Conservation (phyloP, 352 stramenopile genomes). For the Stramenopiles sp. region DNA sequence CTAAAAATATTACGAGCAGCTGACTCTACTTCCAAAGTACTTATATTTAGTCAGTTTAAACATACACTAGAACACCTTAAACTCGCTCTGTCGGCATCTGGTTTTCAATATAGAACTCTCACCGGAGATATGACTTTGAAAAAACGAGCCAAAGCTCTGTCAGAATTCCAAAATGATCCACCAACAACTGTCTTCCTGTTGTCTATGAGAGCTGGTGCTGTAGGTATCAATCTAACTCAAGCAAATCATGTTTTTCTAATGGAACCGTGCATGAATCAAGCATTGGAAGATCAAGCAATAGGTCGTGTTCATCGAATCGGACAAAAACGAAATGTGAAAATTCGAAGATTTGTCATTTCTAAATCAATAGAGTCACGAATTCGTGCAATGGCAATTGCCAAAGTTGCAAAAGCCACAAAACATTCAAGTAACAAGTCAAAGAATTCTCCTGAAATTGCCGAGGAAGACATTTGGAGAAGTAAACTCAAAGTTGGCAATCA, state of each 20-base stretch:
- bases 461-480: no score
- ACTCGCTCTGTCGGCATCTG: no score
- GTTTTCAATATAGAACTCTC: no score
- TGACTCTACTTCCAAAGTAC: no score
- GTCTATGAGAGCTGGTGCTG: conserved; percentile 39
- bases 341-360: conserved; percentile 44
- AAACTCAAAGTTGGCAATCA: no score
- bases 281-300: conserved; percentile 60
- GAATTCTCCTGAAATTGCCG: no score
- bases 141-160: conserved; percentile 27
- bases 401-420: no score
- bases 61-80: no score
- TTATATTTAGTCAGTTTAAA: no score
- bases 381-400: no score
- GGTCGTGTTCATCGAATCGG: conserved; percentile 51
- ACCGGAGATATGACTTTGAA: conserved; percentile 31
- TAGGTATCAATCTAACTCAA: conserved; percentile 48
- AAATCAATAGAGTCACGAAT: conserved; percentile 53
- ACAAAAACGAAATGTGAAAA: conserved; percentile 32
- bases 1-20: no score
- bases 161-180: conserved; percentile 24
- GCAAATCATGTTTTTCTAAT: conserved; percentile 45
- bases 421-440: no score
- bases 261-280: conserved; percentile 65
- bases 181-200: conserved; percentile 33